Evolutionary conservation across 1,284 basidiomycete species (phyloP), one percentile per base, ranked within the genome.

Genomic region (Xerocomus subilludens): DNA sequence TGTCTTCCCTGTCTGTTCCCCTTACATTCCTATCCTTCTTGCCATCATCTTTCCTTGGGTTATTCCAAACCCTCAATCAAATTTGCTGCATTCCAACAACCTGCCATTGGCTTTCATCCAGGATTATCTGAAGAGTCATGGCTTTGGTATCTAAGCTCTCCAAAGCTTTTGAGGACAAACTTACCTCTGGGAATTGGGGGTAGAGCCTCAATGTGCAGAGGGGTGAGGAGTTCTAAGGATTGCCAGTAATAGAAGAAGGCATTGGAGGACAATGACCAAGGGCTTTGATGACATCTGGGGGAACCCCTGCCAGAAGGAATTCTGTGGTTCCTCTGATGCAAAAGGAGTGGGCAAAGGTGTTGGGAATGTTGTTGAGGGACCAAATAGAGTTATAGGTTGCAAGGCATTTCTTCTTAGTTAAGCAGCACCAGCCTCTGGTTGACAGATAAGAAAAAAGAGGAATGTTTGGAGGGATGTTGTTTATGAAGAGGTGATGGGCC

Each of bases 311-410:
- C 1, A 68, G 27, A 3, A 51, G 33, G 2, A 68, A 16, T 21
- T 68, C 67, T 13, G 58, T 60, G 16, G 58, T 68, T 4, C 67
- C 58, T 0, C 67, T 58, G 36, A 68, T 68, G 10, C 33, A 18
- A 20, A 68, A 68, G 11, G 33, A 68, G 47, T 68, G 67, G n/a
- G 79, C 79, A 73, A 80, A 78, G 14, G 79, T 55, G 16, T 77
- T 27, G 1, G 80, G 77, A 16, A 68, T 27, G 10, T 11, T 27
- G 10, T 18, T 3, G 1, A 27, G 2, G 8, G 16, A 32, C 69
- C 69, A 70, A 18, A 70, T 36, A 0, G 47, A 6, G n/a, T 75
- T 75, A 58, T 72, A 75, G n/a, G 25, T n/a, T 0, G 27, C 9
- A 1, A 75, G 38, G 14, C 74, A 36, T 23, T 74, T 69, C 0